Conservation (phyloP, 192 early-diverging fungal species). For the Coemansia guatemalensis region DNA sequence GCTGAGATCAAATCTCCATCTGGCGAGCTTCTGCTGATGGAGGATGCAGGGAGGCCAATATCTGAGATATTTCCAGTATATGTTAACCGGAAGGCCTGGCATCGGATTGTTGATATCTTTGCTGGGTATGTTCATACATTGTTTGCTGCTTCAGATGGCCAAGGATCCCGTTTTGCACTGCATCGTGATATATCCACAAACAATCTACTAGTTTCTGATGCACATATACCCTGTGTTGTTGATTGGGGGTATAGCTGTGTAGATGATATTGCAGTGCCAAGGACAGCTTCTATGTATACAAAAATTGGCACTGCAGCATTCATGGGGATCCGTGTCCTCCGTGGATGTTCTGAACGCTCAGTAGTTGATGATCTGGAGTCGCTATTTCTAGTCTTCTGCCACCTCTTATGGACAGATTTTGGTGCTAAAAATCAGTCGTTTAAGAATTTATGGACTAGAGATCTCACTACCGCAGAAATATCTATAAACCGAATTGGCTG, state of each 20-base stretch:
- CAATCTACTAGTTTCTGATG: not conserved
- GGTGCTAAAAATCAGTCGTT: no score
- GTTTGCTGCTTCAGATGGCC: not conserved
- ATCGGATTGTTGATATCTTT: not conserved
- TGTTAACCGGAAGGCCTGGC: not conserved
- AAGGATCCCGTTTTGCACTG: not conserved
- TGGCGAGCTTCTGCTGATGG: constrained; percentile 1
- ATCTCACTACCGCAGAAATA: no score
- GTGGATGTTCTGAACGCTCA: no score
- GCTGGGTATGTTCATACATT: constrained; percentile 8
- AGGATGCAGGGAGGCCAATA: not conserved
- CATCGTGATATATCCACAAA: constrained; percentile 5
- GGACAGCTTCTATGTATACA: no score
- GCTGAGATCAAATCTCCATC: not conserved
- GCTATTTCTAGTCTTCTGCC: no score
- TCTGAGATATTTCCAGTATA: not conserved
- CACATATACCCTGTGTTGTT: not conserved
- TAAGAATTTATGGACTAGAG: no score
- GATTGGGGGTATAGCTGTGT: constrained; percentile 6
- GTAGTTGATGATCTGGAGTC: no score
- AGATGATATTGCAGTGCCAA: not conserved
- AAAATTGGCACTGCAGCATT: no score
- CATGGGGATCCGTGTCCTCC: no score
- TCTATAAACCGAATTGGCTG: no score
- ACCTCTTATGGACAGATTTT: no score